Base-by-base conservation (phyloP, 257 asterid genomes). In the Handroanthus guayacan region DNA sequence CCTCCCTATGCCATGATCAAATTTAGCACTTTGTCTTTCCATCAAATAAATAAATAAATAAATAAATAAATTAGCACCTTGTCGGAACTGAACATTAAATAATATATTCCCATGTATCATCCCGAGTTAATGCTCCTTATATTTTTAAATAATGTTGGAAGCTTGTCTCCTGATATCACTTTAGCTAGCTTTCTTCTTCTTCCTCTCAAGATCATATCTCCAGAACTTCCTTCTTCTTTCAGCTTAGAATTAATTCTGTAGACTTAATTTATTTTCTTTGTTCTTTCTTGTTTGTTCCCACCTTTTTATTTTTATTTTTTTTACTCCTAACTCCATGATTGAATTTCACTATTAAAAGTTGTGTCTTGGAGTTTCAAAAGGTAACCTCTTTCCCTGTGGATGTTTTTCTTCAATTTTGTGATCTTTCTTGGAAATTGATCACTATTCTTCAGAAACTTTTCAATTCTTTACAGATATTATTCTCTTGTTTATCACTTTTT, bases 171-270 rank as follows among this genome's bases (percentile, higher is more conserved):
- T 67, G 56, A 25, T 77, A 52, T 58, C 79, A 72, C 37, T n/a
- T 62, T n/a, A 62, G 55, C 63, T 57, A 57, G 14, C 78, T 37
- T 56, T 69, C 50, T 10, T 67, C 54, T 12, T 39, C 48, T 14
- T n/a, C 63, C 64, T 20, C 62, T 54, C 72, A 68, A 37, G 25
- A 75, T 83, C 77, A 62, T 11, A n/a, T 50, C 5, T 75, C 74
- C 77, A 68, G 3, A 25, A 31, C 31, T 51, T n/a, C 16, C 66
- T 48, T 50, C 37, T 72, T 25, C 64, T 72, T 61, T 64, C 79
- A 62, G 63, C 71, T 55, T 71, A 48, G 50, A 37, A 47, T 48
- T 25, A 37, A 47, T 48, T 25, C 11, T 9, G 44, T 56, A 6
- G 7, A 71, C 14, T 38, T 8, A 1, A 50, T n/a, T 8, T 55